These are phyloP conservation scores for Cokeromyces recurvatus DNA, from an alignment of 371 early-diverging fungal species.

Conservation along the genomic window DNA sequence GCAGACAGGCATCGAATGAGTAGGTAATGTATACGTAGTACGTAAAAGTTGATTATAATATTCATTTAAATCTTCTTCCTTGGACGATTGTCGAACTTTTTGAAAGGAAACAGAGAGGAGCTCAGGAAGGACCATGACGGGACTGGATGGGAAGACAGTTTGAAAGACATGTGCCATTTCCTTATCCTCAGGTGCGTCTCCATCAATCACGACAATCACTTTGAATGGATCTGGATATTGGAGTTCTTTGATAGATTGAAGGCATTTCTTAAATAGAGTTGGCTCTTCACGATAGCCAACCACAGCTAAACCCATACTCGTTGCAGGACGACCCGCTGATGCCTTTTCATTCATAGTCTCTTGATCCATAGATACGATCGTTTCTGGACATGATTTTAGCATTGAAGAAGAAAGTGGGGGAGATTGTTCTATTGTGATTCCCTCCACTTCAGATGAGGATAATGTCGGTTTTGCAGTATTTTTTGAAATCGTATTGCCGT, in stretches of 20 bases:
- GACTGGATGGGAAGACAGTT: constrained; percentile 47
- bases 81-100: constrained; percentile 16
- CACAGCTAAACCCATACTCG: constrained; percentile 41
- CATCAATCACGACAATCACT: constrained; percentile 57
- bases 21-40: constrained; percentile 24
- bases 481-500: too few relatives aligned
- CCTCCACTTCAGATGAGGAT: too few relatives aligned
- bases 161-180: constrained; percentile 60
- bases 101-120: constrained; percentile 36
- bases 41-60: constrained; percentile 12
- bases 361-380: too few relatives aligned
- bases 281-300: constrained; percentile 68
- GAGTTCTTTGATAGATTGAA: constrained; percentile 47
- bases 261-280: constrained; percentile 46
- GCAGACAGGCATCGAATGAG: constrained; percentile 43
- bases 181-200: constrained; percentile 51
- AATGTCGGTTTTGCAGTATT: too few relatives aligned
- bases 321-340: constrained; percentile 16
- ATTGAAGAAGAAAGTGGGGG: too few relatives aligned
- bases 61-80: constrained; percentile 3
- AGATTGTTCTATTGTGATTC: too few relatives aligned
- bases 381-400: too few relatives aligned
- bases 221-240: constrained; percentile 52
- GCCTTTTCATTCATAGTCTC: too few relatives aligned
- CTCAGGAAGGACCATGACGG: constrained; percentile 39